A percentile compares a stretch with the other conserved stretches of the same genome.
phyloP scores from a whole-genome alignment of 1,284 basidiomycete species.

The Trichosporon coremiiforme region DNA sequence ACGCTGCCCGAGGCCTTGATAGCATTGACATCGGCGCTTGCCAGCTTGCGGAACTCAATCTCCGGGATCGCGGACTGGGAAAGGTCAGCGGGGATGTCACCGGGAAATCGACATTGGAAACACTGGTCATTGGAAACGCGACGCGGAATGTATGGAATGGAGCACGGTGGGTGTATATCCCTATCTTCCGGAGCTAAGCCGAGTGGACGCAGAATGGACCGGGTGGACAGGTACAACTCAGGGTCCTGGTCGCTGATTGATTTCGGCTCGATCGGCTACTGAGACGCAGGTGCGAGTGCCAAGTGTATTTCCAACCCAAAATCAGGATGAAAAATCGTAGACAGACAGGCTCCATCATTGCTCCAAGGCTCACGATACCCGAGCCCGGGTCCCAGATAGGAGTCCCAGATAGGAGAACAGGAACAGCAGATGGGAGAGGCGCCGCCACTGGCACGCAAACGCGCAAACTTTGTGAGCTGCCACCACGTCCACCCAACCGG shows the following conservation, averaged over 20 bases:
- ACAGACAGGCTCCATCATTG: too few species aligned
- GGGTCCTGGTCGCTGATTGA: not conserved
- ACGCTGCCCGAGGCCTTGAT: conserved; percentile 38
- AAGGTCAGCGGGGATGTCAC: not conserved
- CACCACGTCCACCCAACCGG: not conserved
- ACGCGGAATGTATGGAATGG: not conserved
- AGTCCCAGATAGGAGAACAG: not conserved
- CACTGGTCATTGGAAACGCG: not conserved
- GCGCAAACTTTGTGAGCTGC: not conserved
- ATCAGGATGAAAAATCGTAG: not conserved
- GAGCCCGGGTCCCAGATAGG: too few species aligned
- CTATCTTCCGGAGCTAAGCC: conserved; percentile 16
- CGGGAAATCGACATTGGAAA: conserved; percentile 7
- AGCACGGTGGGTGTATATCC: not conserved
- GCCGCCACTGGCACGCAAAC: not conserved
- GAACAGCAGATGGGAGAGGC: not conserved
- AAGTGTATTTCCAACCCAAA: conserved; percentile 14
- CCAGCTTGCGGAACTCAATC: conserved; percentile 10
- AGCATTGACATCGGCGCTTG: conserved; percentile 9
- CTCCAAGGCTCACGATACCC: conserved; percentile 5
- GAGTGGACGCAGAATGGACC: conserved; percentile 14
- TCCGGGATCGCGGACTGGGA: conserved; percentile 18
- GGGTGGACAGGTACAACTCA: conserved; percentile 15
- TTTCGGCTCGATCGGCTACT: conserved; percentile 17
- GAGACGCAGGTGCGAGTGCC: conserved; percentile 6